phyloP scores from a whole-genome alignment of 2,329 filamentous ascomycete species.

The Ophidiomyces ophidiicola region DNA sequence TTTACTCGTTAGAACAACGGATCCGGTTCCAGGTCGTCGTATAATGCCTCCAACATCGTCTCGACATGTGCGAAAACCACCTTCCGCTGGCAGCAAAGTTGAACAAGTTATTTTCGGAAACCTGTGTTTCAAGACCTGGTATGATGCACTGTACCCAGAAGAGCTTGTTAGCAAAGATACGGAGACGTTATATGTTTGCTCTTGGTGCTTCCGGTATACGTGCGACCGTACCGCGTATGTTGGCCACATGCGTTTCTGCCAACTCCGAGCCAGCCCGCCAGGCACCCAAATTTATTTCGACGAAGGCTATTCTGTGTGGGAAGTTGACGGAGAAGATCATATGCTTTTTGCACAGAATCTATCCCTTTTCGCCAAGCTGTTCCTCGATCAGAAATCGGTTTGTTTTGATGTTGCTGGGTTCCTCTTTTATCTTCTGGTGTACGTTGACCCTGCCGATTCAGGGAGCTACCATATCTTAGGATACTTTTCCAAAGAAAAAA shows the following conservation, averaged over 20 bases:
- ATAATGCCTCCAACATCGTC: slow-evolving; percentile 11
- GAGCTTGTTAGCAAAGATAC: slow-evolving; percentile 43
- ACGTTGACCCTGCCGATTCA: slow-evolving; percentile 44
- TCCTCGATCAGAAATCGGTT: slow-evolving; percentile 94
- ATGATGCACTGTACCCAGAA: slow-evolving; percentile 77
- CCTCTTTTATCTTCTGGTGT: slow-evolving; percentile 83
- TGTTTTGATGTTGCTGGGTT: slow-evolving; percentile 95
- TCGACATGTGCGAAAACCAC: slow-evolving; percentile 15
- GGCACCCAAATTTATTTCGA: slow-evolving; percentile 67
- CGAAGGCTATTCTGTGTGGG: slow-evolving; percentile 75
- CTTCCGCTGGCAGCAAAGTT: slow-evolving; percentile 56
- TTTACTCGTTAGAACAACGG: slow-evolving; percentile 9
- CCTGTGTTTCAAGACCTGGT: slow-evolving; percentile 79
- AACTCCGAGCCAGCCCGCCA: slow-evolving; percentile 43
- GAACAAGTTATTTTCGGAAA: slow-evolving; percentile 77
- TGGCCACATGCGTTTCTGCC: slow-evolving; percentile 40
- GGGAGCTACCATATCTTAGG: slow-evolving; percentile 55
- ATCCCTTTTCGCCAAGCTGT: slow-evolving; percentile 91
- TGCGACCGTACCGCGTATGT: slow-evolving; percentile 30
- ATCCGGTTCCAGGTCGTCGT: slow-evolving; percentile 7
- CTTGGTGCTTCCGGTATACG: slow-evolving; percentile 88
- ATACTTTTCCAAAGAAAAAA: slow-evolving; percentile 99
- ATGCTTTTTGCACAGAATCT: slow-evolving; percentile 90
- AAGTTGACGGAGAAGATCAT: slow-evolving; percentile 80
- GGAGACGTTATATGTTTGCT: slow-evolving; percentile 70